Evolutionary conservation across 2,329 filamentous ascomycete genomes (phyloP), one percentile per base, ranked within the genome.

Genomic region (Neopestalotiopsis clavispora): DNA sequence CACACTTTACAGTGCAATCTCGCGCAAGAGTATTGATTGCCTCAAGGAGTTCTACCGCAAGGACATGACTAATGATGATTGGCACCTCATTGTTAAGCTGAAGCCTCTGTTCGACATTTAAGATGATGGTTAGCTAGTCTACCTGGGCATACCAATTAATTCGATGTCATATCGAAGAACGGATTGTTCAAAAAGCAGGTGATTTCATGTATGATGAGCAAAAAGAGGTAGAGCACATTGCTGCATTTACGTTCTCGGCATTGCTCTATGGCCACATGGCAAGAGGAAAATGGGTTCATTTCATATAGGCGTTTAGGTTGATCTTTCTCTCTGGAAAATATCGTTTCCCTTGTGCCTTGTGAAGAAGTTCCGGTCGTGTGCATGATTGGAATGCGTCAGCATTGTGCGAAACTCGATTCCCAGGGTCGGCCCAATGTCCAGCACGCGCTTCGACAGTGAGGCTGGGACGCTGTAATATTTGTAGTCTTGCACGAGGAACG

Each of bases 11-110:
- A 95, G 92, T 73, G 86, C 92, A 70, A 94, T 99, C 76, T 96
- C 93, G 58, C 89, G 96, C 74, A 87, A 90, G 74, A 96, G 92
- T 77, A 99, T 99, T 80, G 94, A 99, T 82, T 94, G 91, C 9
- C 89, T 99, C 72, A 99, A 99, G 87, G 94, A 98, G 78, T 98
- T 94, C 80, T 99, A 98, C 84, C 88, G 95, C 34, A 78, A 77
- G 69, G 77, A 79, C n/a, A 75, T 78, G 14, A 70, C 76, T 23
- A 78, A 93, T 82, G 96, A 98, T 12, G 96, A 99, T 84, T 99
- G 96, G 96, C 86, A 89, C 77, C 86, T 99, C 72, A 94, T 99
- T 78, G 93, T 95, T 82, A 97, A 97, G 87, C 85, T 99, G 78
- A 99, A 99, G 89, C 91, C 93, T 56, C 79, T 97, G 74, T 98